phyloP scores from a whole-genome alignment of 2,329 filamentous ascomycete genomes.

The Microcyclosporella mali region DNA sequence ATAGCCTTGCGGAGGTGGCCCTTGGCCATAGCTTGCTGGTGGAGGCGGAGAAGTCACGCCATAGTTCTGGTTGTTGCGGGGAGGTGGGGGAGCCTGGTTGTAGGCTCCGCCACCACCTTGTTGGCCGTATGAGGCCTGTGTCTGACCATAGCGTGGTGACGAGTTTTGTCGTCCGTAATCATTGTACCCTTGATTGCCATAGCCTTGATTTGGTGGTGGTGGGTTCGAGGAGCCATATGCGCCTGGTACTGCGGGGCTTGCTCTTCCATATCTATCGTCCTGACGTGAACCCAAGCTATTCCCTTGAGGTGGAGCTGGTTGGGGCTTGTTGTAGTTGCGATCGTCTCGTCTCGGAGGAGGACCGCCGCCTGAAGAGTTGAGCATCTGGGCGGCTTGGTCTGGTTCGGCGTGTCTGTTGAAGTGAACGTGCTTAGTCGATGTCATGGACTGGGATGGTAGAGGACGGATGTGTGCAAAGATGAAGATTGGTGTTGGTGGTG shows the following conservation, averaged over 20 bases:
- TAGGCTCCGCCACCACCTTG: constrained; percentile 9
- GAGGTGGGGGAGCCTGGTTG: constrained; percentile 14
- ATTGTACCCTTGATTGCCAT: constrained; percentile 22
- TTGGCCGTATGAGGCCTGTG: constrained; percentile 10
- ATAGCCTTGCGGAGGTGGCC: constrained; percentile 55
- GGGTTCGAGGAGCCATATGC: constrained; percentile 33
- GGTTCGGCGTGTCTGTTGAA: constrained; percentile 63
- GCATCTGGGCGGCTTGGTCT: constrained; percentile 48
- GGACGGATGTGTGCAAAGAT: neutral
- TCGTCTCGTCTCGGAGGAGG: constrained; percentile 20
- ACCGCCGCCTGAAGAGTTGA: constrained; percentile 22
- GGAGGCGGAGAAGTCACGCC: constrained; percentile 34
- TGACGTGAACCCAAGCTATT: constrained; percentile 32
- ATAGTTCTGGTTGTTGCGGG: constrained; percentile 15
- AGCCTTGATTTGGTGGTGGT: constrained; percentile 20
- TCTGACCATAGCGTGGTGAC: constrained; percentile 17
- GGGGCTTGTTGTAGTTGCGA: constrained; percentile 40
- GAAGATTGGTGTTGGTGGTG: constrained; percentile 21
- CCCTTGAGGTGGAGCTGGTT: constrained; percentile 31
- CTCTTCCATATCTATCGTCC: constrained; percentile 32
- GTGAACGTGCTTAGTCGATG: constrained; percentile 19
- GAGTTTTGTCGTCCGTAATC: constrained; percentile 27
- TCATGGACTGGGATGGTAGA: constrained; percentile 5
- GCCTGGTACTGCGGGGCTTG: constrained; percentile 30
- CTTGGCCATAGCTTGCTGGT: constrained; percentile 47